Base-by-base conservation (phyloP, 2,329 filamentous ascomycete species). In the Mariannaea sp. region DNA sequence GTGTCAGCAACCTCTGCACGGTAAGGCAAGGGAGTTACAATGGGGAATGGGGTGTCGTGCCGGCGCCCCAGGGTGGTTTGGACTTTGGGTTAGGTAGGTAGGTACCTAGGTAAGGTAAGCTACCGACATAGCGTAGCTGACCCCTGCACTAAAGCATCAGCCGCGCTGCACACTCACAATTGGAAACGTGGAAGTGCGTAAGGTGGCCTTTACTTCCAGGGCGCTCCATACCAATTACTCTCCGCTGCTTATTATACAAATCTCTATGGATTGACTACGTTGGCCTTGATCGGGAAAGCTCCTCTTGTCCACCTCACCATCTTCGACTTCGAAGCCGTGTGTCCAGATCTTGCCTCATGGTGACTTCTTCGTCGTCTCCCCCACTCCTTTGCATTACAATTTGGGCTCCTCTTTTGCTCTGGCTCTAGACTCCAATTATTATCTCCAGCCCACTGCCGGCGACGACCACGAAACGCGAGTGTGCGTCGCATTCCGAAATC, bases 171-270 rank as follows among this genome's bases (percentile, higher is more conserved):
- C 24, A 19, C 24, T 39, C 26, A 24, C 50, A 53, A 49, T 53
- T 52, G 43, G 36, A 44, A 47, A 49, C 47, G 46, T 53, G 51
- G 43, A 58, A 41, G 49, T 39, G 53, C 47, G 56, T 13, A 58
- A 55, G 56, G 56, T 58, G 56, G 56, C 56, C 56, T 58, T 38
- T 55, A 55, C 36, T 35, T 17, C 19, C 9, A 17, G 33, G 24
- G n/a, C 19, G 32, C 50, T 19, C n/a, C n/a, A n/a, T n/a, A n/a
- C n/a, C n/a, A n/a, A n/a, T n/a, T n/a, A n/a, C n/a, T n/a, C n/a
- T n/a, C n/a, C n/a, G n/a, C n/a, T n/a, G n/a, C n/a, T n/a, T n/a
- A n/a, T n/a, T n/a, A n/a, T n/a, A n/a, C n/a, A n/a, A n/a, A n/a
- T n/a, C n/a, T n/a, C n/a, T n/a, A n/a, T n/a, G n/a, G n/a, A n/a